These are phyloP conservation scores for Alisma plantagoaquatica DNA, from an alignment of 106 monocot genomes.

Conservation along the genomic window DNA sequence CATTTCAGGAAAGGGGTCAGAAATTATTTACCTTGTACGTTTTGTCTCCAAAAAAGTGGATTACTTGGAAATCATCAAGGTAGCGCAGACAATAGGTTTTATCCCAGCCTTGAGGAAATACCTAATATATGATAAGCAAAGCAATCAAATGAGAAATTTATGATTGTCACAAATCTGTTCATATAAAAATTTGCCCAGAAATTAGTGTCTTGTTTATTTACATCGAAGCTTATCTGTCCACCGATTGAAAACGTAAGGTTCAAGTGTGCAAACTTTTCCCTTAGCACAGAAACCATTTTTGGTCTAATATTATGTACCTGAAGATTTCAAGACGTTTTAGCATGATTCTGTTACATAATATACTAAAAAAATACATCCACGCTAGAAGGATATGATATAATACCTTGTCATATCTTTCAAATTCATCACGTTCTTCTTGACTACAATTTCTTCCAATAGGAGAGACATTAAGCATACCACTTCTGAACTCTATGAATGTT, in stretches of 20 bases:
- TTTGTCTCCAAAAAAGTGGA: slow-evolving; percentile 98
- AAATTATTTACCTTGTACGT: slow-evolving; percentile 87
- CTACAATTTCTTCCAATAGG: slow-evolving; percentile 97
- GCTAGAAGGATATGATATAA: background rate
- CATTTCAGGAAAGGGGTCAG: background rate
- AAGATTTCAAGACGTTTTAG: background rate
- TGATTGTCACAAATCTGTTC: background rate
- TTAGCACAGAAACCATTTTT: slow-evolving; percentile 82
- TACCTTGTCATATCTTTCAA: slow-evolving; percentile 96
- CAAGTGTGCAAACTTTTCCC: slow-evolving; percentile 80
- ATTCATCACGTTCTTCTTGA: slow-evolving; percentile 93
- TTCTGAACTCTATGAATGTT: slow-evolving; percentile 97
- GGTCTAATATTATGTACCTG: slow-evolving; percentile 78
- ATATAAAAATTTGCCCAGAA: too few species aligned
- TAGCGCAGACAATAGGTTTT: slow-evolving; percentile 92
- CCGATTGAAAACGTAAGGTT: slow-evolving; percentile 90
- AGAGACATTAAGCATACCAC: slow-evolving; percentile 96
- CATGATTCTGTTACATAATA: background rate
- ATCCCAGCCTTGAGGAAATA: slow-evolving; percentile 96
- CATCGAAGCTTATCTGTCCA: slow-evolving; percentile 99
- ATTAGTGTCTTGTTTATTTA: slow-evolving; percentile 18
- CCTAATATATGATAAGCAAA: slow-evolving; percentile 22
- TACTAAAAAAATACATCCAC: background rate
- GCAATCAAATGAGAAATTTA: background rate
- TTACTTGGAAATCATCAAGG: slow-evolving; percentile 68